Conservation (phyloP, 306 rosid genomes). For the Inga laurina region DNA sequence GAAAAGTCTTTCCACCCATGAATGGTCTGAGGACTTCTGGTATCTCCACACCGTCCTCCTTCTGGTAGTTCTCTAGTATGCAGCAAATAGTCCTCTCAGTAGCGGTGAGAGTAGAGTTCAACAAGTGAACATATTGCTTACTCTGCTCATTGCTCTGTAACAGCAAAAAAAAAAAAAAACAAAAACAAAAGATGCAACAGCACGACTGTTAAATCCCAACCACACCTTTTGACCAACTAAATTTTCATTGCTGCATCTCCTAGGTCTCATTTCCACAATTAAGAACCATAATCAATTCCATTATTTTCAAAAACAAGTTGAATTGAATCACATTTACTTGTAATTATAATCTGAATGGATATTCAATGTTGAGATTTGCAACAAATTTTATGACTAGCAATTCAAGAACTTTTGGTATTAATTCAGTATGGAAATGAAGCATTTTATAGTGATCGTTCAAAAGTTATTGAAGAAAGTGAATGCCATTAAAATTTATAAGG, state of each 20-base stretch:
- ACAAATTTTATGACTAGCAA: constrained; percentile 7
- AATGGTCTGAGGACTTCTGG: constrained; percentile 72
- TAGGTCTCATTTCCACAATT: too few species aligned
- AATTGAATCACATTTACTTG: not conserved
- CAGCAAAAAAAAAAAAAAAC: not conserved
- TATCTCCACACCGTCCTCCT: constrained; percentile 83
- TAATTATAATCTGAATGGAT: not conserved
- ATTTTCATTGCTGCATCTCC: not conserved
- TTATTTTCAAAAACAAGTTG: constrained; percentile 15
- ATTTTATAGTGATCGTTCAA: not conserved
- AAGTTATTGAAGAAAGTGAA: constrained; percentile 2
- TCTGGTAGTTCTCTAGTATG: constrained; percentile 94
- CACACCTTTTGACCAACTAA: not conserved
- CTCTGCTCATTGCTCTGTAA: constrained; percentile 80
- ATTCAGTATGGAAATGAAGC: not conserved
- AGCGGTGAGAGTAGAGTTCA: constrained; percentile 96
- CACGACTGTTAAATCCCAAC: constrained; percentile 21
- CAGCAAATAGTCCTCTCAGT: constrained; percentile 95
- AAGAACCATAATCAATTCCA: not conserved
- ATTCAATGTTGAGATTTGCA: not conserved
- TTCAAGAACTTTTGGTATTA: not conserved
- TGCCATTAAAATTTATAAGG: not conserved
- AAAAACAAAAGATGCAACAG: not conserved
- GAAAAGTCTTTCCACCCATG: constrained; percentile 80
- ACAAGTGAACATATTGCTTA: constrained; percentile 81